Base-by-base conservation (phyloP, 148 eudicot genomes). In the Rhododendron vialii region DNA sequence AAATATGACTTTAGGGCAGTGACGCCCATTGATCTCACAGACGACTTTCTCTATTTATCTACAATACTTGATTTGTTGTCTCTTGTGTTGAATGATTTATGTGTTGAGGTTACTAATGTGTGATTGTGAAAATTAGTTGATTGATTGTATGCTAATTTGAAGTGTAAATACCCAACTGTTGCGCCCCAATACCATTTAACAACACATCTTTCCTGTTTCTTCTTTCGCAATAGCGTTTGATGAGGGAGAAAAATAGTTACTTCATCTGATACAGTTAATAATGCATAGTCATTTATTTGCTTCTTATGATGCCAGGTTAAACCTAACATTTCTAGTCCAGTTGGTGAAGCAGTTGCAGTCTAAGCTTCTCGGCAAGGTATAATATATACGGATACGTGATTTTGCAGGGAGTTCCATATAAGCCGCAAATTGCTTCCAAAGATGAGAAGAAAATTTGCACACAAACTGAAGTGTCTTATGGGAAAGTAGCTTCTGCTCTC, bases 331-430 rank as follows among this genome's bases (percentile, higher is more conserved):
- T 86, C 98, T 90, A 94, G 86, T 86, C 88, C 94, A 82, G 93
- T 90, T 85, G 91, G 89, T 80, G 92, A 90, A 87, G 90, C 99
- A 85, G 93, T 97, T 85, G 92, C 95, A 36, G 95, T 90, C 89
- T 97, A 90, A 92, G 91, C 83, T 90, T 85, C 85, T 77, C 74
- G 15, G 78, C 17, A 82, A 80, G 75, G 86, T 86, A 36, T 35
- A 75, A 63, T 79, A 79, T 79, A n/a, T 30, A 33, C 17, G 4
- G 7, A 47, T 78, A 43, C n/a, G 18, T 50, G 53, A 43, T 48
- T 65, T 45, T 22, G n/a, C 36, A 47, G 57, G 55, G 45, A n/a
- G 71, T 86, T 84, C 45, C 47, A 30, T 26, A 50, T 76, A 59
- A 84, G 55, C 84, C 48, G 51, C 81, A 48, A 55, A 47, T 43